Evolutionary conservation across 2,329 filamentous ascomycete genomes (phyloP).

Genomic region (Beauveria scarabaeidicola): DNA sequence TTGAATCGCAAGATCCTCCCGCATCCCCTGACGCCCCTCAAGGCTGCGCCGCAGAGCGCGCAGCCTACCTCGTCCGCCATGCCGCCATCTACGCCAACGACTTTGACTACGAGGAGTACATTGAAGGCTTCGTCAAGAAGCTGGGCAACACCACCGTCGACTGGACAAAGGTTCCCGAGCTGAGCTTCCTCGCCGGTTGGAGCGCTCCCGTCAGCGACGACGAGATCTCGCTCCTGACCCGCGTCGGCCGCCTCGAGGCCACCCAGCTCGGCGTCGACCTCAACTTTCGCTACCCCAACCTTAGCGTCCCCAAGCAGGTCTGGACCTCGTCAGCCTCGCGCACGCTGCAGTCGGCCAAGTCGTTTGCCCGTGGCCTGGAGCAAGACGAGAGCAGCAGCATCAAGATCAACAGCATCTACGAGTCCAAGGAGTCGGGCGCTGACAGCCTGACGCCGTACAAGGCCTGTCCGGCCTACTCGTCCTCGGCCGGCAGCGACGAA

Average conservation of each 20-base stretch:
- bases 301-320: constrained; percentile 44
- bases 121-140: constrained; percentile 49
- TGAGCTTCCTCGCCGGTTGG: constrained; percentile 51
- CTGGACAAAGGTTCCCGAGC: constrained; percentile 45
- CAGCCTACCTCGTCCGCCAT: constrained; percentile 50
- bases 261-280: constrained; percentile 50
- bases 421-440: constrained; percentile 48
- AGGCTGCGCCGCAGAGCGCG: constrained; percentile 41
- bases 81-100: constrained; percentile 54
- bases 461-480: constrained; percentile 54
- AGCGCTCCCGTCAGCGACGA: constrained; percentile 46
- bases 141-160: constrained; percentile 49
- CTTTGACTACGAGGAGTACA: constrained; percentile 48
- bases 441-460: constrained; percentile 56
- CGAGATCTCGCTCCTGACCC: constrained; percentile 51
- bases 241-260: constrained; percentile 52
- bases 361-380: constrained; percentile 49
- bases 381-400: constrained; percentile 44
- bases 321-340: constrained; percentile 58
- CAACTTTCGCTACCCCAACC: constrained; percentile 47
- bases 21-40: constrained; percentile 35
- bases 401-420: constrained; percentile 45
- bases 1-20: constrained; percentile 43
- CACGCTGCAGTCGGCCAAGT: constrained; percentile 48
- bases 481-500: constrained; percentile 47